Conservation (phyloP, 2,329 filamentous ascomycete species). For the Aspergillus sp. region DNA sequence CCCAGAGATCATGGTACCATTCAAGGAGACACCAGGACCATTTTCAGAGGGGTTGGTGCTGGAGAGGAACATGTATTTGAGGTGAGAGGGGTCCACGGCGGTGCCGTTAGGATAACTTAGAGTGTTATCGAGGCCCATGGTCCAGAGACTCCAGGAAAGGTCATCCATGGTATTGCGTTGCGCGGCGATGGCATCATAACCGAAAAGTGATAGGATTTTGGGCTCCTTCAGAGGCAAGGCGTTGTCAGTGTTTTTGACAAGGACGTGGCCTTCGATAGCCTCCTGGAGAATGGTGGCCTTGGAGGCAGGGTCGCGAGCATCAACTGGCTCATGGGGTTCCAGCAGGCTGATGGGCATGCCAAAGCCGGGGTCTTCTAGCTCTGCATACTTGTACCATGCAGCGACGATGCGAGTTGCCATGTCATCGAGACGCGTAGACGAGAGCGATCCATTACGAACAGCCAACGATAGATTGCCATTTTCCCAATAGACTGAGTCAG, state of each 20-base stretch:
- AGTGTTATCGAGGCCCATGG: conserved; percentile 1
- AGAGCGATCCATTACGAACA: conserved; percentile 14
- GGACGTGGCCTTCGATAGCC: conserved; percentile 61
- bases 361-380: conserved; percentile 37
- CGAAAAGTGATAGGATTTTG: conserved; percentile 54
- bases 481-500: conserved; percentile 9
- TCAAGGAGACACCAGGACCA: conserved; percentile 38
- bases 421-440: conserved; percentile 12
- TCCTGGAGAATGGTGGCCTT: conserved; percentile 45
- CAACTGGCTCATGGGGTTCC: conserved; percentile 49
- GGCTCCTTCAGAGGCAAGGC: conserved; percentile 49
- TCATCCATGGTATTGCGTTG: conserved; percentile 34
- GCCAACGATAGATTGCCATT: conserved; percentile 9
- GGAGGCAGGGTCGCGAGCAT: conserved; percentile 52
- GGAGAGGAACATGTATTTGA: conserved; percentile 20
- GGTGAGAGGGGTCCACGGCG: conserved; percentile 14
- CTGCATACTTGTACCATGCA: conserved; percentile 13
- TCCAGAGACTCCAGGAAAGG: conserved; percentile 9
- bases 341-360: conserved; percentile 41
- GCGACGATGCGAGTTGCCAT: conserved; percentile 18
- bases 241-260: conserved; percentile 54
- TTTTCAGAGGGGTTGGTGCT: conserved; percentile 27
- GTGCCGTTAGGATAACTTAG: conserved; percentile 15
- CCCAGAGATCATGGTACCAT: conserved; percentile 52
- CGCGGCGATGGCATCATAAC: conserved; percentile 55